Percentiles rank a stretch among this genome's conserved stretches.
Conservation (phyloP, 2,329 filamentous ascomycete genomes). For the Cucurbitaria berberidis region DNA sequence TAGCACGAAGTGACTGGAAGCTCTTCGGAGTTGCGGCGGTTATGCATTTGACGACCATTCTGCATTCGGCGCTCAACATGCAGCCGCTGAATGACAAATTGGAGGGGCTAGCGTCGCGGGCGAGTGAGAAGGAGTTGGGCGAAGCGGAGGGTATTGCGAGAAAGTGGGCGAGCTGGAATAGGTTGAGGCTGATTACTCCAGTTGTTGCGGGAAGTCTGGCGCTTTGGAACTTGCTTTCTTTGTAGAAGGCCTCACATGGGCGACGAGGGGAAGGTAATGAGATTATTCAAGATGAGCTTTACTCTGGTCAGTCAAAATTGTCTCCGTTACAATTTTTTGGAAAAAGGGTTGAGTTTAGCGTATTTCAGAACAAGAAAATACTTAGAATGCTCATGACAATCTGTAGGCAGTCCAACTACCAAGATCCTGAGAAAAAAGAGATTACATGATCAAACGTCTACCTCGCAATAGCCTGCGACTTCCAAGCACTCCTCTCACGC, state of each 20-base stretch:
- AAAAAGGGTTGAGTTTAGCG: background rate
- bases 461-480: constrained; percentile 21
- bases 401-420: too few species aligned
- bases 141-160: constrained; percentile 42
- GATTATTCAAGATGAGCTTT: too few species aligned
- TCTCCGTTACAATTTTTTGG: too few species aligned
- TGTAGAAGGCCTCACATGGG: constrained; percentile 8
- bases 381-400: background rate
- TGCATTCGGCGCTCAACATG: constrained; percentile 60
- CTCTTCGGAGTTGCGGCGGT: constrained; percentile 52
- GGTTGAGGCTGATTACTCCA: constrained; percentile 44
- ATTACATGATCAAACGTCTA: constrained; percentile 8
- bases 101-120: constrained; percentile 49
- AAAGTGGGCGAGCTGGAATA: constrained; percentile 48
- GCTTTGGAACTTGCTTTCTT: constrained; percentile 37
- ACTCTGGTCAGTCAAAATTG: too few species aligned
- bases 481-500: constrained; percentile 55
- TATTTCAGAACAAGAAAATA: background rate
- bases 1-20: constrained; percentile 53
- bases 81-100: constrained; percentile 59
- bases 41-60: constrained; percentile 55
- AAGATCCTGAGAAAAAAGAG: too few species aligned
- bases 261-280: background rate
- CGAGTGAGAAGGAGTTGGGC: constrained; percentile 39
- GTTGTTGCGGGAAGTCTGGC: constrained; percentile 43